Conservation (phyloP, 495 filamentous ascomycete genomes). For the Aspergillus nanangensis region DNA sequence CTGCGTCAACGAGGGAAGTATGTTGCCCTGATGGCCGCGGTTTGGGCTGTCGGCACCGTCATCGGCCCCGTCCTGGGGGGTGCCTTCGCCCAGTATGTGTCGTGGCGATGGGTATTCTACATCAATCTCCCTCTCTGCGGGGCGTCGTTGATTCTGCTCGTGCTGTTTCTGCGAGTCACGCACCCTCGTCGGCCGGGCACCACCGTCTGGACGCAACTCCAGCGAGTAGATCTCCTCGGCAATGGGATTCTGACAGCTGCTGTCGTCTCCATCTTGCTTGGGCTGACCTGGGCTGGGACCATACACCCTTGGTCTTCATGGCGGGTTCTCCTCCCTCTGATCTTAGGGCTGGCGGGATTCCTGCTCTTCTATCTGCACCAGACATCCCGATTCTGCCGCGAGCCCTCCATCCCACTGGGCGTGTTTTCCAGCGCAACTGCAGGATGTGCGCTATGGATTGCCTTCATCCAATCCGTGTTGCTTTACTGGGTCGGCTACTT, state of each 20-base stretch:
- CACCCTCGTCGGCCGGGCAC: slow-evolving; percentile 6
- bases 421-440: slow-evolving; percentile 30
- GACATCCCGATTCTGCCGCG: slow-evolving; percentile 8
- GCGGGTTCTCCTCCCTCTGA: slow-evolving; percentile 42
- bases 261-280: slow-evolving; percentile 41
- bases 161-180: slow-evolving; percentile 13
- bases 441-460: slow-evolving; percentile 11
- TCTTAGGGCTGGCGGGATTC: slow-evolving; percentile 40
- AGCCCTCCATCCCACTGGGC: slow-evolving; percentile 36
- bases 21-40: background rate
- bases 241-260: slow-evolving; percentile 41
- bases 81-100: background rate
- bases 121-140: slow-evolving; percentile 19
- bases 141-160: slow-evolving; percentile 3
- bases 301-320: slow-evolving; percentile 41
- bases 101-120: slow-evolving; percentile 7
- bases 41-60: background rate
- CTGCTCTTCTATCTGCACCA: slow-evolving; percentile 29
- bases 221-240: slow-evolving; percentile 48
- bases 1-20: slow-evolving; percentile 25
- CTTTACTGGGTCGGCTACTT: slow-evolving; percentile 4
- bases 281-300: slow-evolving; percentile 45
- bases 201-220: slow-evolving; percentile 24
- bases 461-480: slow-evolving; percentile 15
- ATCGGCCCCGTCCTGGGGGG: background rate